A percentile compares a stretch with the other conserved stretches of the same genome.
Conservation (phyloP, 2,329 filamentous ascomycete genomes). For the Fonsecaea nubica region DNA sequence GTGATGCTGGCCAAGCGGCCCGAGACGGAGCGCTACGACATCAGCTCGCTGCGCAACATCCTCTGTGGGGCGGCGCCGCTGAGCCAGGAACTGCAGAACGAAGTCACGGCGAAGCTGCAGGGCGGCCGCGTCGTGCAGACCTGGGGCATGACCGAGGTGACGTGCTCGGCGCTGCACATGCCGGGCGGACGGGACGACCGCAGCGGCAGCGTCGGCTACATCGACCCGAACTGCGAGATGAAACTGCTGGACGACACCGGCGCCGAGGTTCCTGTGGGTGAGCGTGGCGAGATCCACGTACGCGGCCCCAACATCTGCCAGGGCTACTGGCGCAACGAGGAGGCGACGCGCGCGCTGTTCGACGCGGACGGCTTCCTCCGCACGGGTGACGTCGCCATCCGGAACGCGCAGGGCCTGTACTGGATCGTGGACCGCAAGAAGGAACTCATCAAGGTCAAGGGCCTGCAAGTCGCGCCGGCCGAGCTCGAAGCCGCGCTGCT, state of each 20-base stretch:
- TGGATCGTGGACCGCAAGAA: slow-evolving; percentile 52
- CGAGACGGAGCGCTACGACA: slow-evolving; percentile 62
- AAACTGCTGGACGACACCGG: slow-evolving; percentile 73
- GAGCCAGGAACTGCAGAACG: slow-evolving; percentile 60
- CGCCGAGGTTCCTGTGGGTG: slow-evolving; percentile 70
- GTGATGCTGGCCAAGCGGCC: slow-evolving; percentile 64
- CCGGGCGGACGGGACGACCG: slow-evolving; percentile 49
- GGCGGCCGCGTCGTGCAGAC: slow-evolving; percentile 55
- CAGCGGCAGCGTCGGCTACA: slow-evolving; percentile 57
- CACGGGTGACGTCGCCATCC: slow-evolving; percentile 82
- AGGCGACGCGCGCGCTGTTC: slow-evolving; percentile 67
- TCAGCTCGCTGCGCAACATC: slow-evolving; percentile 59
- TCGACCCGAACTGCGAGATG: slow-evolving; percentile 46
- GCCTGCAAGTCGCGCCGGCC: slow-evolving; percentile 63
- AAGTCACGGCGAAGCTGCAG: slow-evolving; percentile 56
- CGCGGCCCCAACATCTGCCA: slow-evolving; percentile 59
- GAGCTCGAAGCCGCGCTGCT: slow-evolving; percentile 62
- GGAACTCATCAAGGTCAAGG: slow-evolving; percentile 69
- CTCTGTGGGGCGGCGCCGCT: slow-evolving; percentile 64
- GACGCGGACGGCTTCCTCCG: slow-evolving; percentile 73
- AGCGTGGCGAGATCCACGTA: slow-evolving; percentile 68
- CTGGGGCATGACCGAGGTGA: slow-evolving; percentile 67
- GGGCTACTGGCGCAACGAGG: slow-evolving; percentile 60
- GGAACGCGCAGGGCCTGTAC: slow-evolving; percentile 65
- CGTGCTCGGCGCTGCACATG: slow-evolving; percentile 67